Conservation (phyloP, 148 eudicot species). For the Chenopodium suecicum region DNA sequence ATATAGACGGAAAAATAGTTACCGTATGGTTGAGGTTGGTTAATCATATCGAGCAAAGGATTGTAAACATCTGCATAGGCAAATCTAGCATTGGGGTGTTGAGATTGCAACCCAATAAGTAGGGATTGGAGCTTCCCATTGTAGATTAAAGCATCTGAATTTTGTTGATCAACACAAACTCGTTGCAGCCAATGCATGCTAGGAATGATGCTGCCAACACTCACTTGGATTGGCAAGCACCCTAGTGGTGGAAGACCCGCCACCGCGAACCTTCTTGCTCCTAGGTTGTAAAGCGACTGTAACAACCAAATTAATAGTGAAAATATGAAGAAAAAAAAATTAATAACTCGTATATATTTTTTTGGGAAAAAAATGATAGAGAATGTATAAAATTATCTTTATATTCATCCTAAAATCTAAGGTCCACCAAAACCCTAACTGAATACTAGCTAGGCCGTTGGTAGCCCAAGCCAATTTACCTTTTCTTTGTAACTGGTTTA, state of each 20-base stretch:
- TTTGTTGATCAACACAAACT: constrained; percentile 30
- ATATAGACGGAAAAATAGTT: neutral
- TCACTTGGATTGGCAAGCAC: constrained; percentile 40
- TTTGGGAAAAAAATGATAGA: too few species aligned
- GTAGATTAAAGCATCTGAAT: constrained; percentile 26
- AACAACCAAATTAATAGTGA: neutral
- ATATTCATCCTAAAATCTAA: too few species aligned
- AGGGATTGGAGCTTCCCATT: constrained; percentile 28
- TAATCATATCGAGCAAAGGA: constrained; percentile 31
- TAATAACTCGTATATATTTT: too few species aligned
- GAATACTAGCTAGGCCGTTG: too few species aligned
- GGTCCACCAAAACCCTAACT: too few species aligned
- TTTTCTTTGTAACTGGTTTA: too few species aligned
- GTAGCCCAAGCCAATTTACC: too few species aligned
- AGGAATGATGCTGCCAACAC: constrained; percentile 23
- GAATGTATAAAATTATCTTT: too few species aligned
- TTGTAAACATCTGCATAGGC: constrained; percentile 30
- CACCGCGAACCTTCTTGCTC: constrained; percentile 36
- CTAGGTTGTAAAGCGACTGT: constrained; percentile 31
- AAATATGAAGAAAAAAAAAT: too few species aligned
- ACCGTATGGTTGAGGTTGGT: constrained; percentile 35
- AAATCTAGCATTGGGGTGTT: constrained; percentile 14
- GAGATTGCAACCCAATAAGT: constrained; percentile 23
- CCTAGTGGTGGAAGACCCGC: constrained; percentile 46
- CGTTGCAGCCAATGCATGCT: constrained; percentile 29